Base-by-base conservation (phyloP, 257 asterid species). In the Avicennia marina region DNA sequence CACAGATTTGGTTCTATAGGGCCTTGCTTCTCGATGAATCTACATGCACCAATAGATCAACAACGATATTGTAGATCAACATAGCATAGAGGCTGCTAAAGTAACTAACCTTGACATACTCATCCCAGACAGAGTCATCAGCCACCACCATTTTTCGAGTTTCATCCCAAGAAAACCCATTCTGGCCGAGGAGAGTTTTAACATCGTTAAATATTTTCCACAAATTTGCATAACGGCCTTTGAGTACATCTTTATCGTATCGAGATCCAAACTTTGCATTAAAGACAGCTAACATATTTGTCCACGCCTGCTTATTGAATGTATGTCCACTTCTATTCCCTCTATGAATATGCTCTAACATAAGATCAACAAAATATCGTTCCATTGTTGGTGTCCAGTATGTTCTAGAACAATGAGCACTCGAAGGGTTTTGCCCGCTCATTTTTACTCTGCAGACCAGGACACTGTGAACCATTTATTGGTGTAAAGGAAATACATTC, bases 321-420 rank as follows among this genome's bases (percentile, higher is more conserved):
- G 71, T 71, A 38, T 71, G 74, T 18, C 76, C 81, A 24, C 49
- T 58, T 65, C 71, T 60, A 52, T 75, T 54, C 66, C 78, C 75
- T 54, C 64, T 40, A 41, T 71, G 67, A 29, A 63, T 53, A 57
- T 66, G 77, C 65, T 63, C 78, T 41, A 75, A 38, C 78, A 71
- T 63, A 58, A 71, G 77, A 53, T 75, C 75, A 7, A 71, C 53
- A 55, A 75, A 67, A 74, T 67, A 63, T 6, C 78, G 74, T 40
- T 75, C 81, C 81, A 75, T 75, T 60, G 70, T 54, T 15, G 78
- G 75, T 4, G 75, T 67, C 81, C 78, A 75, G 52, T 75, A 66
- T 48, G 73, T 66, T 48, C 70, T 44, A 11, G 69, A 62, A 49
- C 73, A 58, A 56, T 66, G 72, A 41, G 10, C 66, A 63, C 66